Evolutionary conservation across 2,329 filamentous ascomycete genomes (phyloP), one percentile per base, ranked within the genome.

Genomic region (Pezicula rhizophila): DNA sequence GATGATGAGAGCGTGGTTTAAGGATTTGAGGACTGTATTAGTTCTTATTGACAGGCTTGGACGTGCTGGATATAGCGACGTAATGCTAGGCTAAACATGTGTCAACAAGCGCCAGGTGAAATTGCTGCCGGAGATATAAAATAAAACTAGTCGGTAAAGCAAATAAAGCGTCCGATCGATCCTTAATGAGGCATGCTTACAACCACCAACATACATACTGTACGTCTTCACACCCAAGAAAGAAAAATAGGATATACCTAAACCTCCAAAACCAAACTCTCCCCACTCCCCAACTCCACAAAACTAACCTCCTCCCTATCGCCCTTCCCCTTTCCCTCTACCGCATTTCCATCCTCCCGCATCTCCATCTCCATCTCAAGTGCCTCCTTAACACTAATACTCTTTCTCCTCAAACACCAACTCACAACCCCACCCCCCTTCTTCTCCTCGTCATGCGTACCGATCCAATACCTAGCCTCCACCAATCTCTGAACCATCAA

Each of bases 391-490:
- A 79, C 53, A 1, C 64, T 70, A 50, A 75, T 72, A n/a, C 59
- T 53, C 46, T 70, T 73, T 45, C 73, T 59, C 38, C 63, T 62
- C 45, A 81, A 57, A 37, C 82, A 71, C 52, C 67, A 64, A 66
- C 77, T 73, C 8, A 85, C 73, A 5, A 84, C 56, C 0, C 81
- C 80, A 0, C 72, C 72, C 0, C 79, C 80, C 46, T 64, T 73
- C 64, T 85, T 85, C 4, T 77, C 67, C 62, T 85, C 82, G 54
- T 84, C 81, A 56, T 86, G 82, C 23, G 82, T 85, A 0, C 74
- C 75, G 15, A 85, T 65, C 82, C 82, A 86, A 57, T 85, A 85
- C 54, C 69, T 75, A 0, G 79, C 77, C 2, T 70, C 67, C 26
- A 78, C 64, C 4, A 74, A 64, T 14, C 70, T 64, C 50, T 79